phyloP scores from a whole-genome alignment of 2,329 filamentous ascomycete genomes.

The Pseudogymnoascus sp. region DNA sequence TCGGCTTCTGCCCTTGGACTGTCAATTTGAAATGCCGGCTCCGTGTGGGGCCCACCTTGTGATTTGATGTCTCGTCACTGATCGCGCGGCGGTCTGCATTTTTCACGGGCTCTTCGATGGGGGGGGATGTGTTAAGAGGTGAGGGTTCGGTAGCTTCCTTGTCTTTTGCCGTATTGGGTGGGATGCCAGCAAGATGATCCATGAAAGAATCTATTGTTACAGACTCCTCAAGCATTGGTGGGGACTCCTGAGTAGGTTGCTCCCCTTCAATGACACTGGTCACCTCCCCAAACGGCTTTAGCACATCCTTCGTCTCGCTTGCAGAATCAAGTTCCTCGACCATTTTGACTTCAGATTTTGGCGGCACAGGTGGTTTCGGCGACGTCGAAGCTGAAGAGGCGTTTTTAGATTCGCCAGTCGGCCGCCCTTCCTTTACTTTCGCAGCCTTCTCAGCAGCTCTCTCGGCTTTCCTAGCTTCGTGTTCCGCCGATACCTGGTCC shows the following conservation, averaged over 20 bases:
- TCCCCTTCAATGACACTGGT: background rate
- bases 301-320: background rate
- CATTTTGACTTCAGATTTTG: background rate
- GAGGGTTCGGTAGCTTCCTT: background rate
- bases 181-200: background rate
- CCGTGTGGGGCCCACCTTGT: background rate
- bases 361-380: background rate
- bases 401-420: background rate
- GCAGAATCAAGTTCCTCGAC: background rate
- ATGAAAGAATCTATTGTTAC: background rate
- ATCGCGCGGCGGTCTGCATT: background rate
- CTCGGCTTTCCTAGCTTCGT: constrained; percentile 18
- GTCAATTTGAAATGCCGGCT: background rate
- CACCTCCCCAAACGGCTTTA: background rate
- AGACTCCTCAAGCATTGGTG: background rate
- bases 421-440: background rate
- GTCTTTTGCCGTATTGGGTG: background rate
- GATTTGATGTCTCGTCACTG: background rate
- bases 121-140: background rate
- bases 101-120: background rate
- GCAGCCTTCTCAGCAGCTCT: background rate
- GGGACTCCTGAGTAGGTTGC: background rate
- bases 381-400: background rate
- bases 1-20: background rate
- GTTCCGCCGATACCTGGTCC: constrained; percentile 40